Base-by-base conservation (phyloP, 371 early-diverging fungal species). In the Zychaea mexicana region DNA sequence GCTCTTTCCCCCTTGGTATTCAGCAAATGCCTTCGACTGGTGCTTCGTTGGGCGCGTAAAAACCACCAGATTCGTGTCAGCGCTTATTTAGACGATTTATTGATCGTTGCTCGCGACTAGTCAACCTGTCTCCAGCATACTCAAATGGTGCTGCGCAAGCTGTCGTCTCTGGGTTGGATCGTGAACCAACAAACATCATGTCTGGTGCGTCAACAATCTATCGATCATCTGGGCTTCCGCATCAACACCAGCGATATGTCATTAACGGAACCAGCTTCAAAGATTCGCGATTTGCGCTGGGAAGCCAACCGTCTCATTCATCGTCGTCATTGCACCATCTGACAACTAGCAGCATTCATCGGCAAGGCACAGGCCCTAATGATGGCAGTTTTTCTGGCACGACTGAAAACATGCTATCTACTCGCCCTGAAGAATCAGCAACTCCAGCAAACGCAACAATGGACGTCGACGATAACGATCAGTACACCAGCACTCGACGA, bases 81-180 rank as follows among this genome's bases (percentile, higher is more conserved):
- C 1, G 68, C 69, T 13, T 76, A 76, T 32, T 28, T 76, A 17
- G 72, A 72, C 76, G 70, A 76, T 57, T 70, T 65, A 64, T 45
- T 70, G 8, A 27, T 68, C 10, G 56, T 66, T 0, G 70, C 70
- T 24, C 42, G 9, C 12, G 60, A 45, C 5, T 22, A 6, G 5
- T 5, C 6, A 6, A 60, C 60, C 2, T 60, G 38, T 2, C 42
- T 3, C 1, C 24, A 9, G 3, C 68, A 68, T 47, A 61, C 60
- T 2, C 26, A 39, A 30, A n/a, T 28, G 26, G 61, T 69, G 3
- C 36, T 36, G 1, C 17, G 33, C 52, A 74, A 74, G 39, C 60
- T 74, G 8, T 13, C 39, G 13, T 26, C 32, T 2, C 45, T 70
- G 1, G 71, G 74, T 9, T 74, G 60, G 39, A 42, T 70, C 38